Evolutionary conservation across 208 protist species (phyloP).

Genomic region (Tritrichomonas foetus): DNA sequence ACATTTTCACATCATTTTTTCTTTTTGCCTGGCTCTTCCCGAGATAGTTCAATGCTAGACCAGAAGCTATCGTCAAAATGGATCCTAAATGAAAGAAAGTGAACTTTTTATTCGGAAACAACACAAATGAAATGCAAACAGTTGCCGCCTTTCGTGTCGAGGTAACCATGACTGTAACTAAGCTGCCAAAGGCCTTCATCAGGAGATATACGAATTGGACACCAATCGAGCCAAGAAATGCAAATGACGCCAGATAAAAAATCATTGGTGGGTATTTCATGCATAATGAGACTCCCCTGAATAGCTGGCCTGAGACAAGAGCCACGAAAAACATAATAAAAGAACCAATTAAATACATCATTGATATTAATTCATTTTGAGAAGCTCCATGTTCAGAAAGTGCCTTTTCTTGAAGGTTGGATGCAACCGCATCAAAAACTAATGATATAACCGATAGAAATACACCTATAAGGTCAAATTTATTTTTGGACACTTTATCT

Average conservation of each 20-base stretch:
- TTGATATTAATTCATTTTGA: conserved; percentile 21
- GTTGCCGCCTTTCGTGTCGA: background rate
- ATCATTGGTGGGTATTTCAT: background rate
- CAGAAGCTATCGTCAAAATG: background rate
- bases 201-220: conserved; percentile 9
- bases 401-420: background rate
- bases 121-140: background rate
- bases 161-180: conserved; percentile 33
- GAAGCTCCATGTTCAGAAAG: background rate
- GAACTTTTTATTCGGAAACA: background rate
- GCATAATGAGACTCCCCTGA: background rate
- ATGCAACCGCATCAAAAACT: background rate
- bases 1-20: background rate
- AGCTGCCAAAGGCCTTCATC: background rate
- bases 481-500: conserved; percentile 6
- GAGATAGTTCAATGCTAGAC: background rate
- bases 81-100: background rate
- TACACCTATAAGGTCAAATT: background rate
- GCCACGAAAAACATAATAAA: background rate
- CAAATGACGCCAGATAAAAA: background rate
- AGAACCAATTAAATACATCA: background rate
- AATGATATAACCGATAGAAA: background rate
- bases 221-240: background rate
- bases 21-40: background rate
- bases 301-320: background rate